Evolutionary conservation across 129 eudicot genomes (phyloP).

Genomic region (Arctium minus): DNA sequence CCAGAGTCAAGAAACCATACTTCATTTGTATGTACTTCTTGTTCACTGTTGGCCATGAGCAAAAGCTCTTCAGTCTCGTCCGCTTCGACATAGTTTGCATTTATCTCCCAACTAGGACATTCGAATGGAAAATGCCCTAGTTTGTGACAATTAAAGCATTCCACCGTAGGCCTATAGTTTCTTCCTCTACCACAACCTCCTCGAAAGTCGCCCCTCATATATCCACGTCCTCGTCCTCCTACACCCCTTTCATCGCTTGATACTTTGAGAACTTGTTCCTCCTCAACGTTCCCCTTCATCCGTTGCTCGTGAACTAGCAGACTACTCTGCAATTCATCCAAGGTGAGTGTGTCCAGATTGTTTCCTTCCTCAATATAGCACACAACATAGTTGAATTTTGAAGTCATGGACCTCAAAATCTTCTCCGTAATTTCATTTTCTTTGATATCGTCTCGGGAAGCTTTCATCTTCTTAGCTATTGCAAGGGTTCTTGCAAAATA

Average conservation of each 20-base stretch:
- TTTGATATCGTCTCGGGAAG: not conserved
- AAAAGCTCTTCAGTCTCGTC: not conserved
- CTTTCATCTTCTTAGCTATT: not conserved
- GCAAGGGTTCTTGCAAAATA: not conserved
- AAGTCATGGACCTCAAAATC: not conserved
- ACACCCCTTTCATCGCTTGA: not conserved
- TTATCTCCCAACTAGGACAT: not conserved
- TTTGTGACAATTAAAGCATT: not conserved
- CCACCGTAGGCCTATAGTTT: not conserved
- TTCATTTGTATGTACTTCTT: not conserved
- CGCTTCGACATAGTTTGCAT: not conserved
- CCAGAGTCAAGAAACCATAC: slow-evolving; percentile 4
- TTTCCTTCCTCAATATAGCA: not conserved
- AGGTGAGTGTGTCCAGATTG: not conserved
- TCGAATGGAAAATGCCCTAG: not conserved
- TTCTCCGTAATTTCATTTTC: not conserved
- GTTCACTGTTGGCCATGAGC: not conserved
- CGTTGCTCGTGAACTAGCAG: not conserved
- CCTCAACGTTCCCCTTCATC: not conserved
- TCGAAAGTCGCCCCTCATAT: not conserved
- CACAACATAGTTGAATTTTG: not conserved
- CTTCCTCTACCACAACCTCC: not conserved
- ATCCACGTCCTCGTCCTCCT: not conserved
- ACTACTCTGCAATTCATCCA: not conserved
- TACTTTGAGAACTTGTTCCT: not conserved